Conservation (phyloP, 139 green algal species). For the Chara braunii region DNA sequence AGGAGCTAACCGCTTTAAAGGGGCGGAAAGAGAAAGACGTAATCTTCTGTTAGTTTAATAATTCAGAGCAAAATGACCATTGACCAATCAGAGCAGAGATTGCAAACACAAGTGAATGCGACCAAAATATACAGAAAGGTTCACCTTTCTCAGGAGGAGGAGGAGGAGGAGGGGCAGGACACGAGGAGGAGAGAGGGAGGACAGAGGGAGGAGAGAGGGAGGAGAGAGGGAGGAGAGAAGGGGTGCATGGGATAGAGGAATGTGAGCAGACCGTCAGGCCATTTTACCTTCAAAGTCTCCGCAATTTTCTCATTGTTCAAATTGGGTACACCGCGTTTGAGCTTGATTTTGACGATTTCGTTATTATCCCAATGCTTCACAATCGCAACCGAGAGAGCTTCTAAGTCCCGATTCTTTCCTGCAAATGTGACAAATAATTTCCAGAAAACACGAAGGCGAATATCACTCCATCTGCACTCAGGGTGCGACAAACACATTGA, state of each 20-base stretch:
- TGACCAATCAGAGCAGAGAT: too few relatives aligned
- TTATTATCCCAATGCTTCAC: conserved; percentile 20
- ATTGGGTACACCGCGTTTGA: conserved; percentile 31
- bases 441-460: too few relatives aligned
- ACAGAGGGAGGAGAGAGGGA: not conserved
- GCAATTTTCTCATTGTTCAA: conserved; percentile 27
- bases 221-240: not conserved
- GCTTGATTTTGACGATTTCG: conserved; percentile 23
- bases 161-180: too few relatives aligned
- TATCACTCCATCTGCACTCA: too few relatives aligned
- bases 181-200: not conserved
- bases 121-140: too few relatives aligned
- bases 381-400: conserved; percentile 16
- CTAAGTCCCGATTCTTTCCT: conserved; percentile 26
- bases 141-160: too few relatives aligned
- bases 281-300: conserved; percentile 26
- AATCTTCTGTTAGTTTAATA: too few relatives aligned
- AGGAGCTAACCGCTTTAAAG: too few relatives aligned
- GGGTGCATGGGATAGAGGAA: not conserved
- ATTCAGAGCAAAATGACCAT: too few relatives aligned
- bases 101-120: too few relatives aligned
- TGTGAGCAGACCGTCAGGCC: not conserved
- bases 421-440: not conserved
- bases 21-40: too few relatives aligned
- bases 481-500: too few relatives aligned